A percentile compares a stretch with the other conserved stretches of the same genome.
Evolutionary conservation across 108 stramenopile species (phyloP).

Genomic region (Conticribra guillardii): DNA sequence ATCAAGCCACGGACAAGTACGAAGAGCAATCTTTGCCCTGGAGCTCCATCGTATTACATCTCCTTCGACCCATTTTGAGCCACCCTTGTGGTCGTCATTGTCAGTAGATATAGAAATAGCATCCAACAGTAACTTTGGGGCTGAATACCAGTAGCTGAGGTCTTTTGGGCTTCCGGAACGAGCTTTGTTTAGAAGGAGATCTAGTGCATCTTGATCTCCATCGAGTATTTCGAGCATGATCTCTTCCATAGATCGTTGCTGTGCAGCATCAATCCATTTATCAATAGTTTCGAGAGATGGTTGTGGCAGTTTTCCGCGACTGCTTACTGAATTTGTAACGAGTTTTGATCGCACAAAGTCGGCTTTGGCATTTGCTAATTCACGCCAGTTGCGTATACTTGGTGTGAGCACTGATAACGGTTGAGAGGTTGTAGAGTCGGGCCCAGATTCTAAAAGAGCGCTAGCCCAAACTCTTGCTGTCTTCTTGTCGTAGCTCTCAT

Average conservation of each 20-base stretch:
- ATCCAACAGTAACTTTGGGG: slow-evolving; percentile 48
- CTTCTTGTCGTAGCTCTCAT: not conserved
- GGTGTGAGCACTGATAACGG: slow-evolving; percentile 26
- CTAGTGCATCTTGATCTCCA: slow-evolving; percentile 63
- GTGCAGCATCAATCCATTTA: slow-evolving; percentile 75
- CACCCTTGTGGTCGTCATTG: slow-evolving; percentile 7
- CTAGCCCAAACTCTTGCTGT: slow-evolving; percentile 31
- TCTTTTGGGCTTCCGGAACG: slow-evolving; percentile 75
- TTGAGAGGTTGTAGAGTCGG: slow-evolving; percentile 1
- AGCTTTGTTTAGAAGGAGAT: slow-evolving; percentile 57
- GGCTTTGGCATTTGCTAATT: slow-evolving; percentile 67
- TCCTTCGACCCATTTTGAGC: slow-evolving; percentile 1
- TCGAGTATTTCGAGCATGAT: slow-evolving; percentile 88
- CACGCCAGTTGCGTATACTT: slow-evolving; percentile 75
- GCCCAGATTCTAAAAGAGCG: not conserved
- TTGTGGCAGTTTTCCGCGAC: slow-evolving; percentile 1
- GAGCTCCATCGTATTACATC: slow-evolving; percentile 26
- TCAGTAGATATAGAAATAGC: slow-evolving; percentile 1
- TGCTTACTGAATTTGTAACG: slow-evolving; percentile 1
- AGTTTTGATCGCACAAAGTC: slow-evolving; percentile 19
- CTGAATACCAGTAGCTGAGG: slow-evolving; percentile 61
- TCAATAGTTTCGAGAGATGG: slow-evolving; percentile 39
- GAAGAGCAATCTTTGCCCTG: slow-evolving; percentile 20
- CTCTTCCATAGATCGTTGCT: slow-evolving; percentile 69
- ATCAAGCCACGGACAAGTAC: slow-evolving; percentile 21